Percentiles rank a stretch among this genome's conserved stretches.
Conservation (phyloP, 2,329 filamentous ascomycete genomes). For the Didymella pomorum region DNA sequence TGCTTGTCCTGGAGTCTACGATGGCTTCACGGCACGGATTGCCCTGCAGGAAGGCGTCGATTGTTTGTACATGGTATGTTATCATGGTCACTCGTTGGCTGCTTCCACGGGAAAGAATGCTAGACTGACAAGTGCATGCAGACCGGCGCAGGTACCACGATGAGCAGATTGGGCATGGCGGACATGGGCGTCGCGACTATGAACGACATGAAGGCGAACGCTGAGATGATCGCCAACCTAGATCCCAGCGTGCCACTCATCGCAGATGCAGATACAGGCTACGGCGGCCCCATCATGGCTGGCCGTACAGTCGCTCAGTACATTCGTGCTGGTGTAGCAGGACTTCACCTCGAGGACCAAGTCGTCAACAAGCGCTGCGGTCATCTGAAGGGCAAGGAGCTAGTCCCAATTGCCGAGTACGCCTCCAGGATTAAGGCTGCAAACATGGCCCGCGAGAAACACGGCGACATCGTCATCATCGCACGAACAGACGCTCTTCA, state of each 20-base stretch:
- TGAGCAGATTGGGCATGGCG: slow-evolving; percentile 67
- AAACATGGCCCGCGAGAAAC: slow-evolving; percentile 56
- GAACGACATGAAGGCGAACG: slow-evolving; percentile 69
- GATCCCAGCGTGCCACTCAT: slow-evolving; percentile 65
- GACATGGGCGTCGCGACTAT: slow-evolving; percentile 70
- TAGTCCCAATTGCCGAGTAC: slow-evolving; percentile 63
- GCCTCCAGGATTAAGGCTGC: slow-evolving; percentile 66
- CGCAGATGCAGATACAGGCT: slow-evolving; percentile 68
- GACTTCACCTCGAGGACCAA: slow-evolving; percentile 70
- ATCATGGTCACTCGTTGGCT: background rate
- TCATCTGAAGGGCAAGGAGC: slow-evolving; percentile 67
- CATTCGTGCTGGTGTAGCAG: slow-evolving; percentile 64
- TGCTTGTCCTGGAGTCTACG: slow-evolving; percentile 72
- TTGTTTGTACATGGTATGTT: slow-evolving; percentile 70
- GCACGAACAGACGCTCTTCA: slow-evolving; percentile 70
- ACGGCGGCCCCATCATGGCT: slow-evolving; percentile 57
- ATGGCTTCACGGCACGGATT: slow-evolving; percentile 71
- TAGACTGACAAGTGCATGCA: slow-evolving; percentile 34
- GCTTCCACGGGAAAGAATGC: background rate
- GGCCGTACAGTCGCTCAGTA: slow-evolving; percentile 63
- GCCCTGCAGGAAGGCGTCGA: slow-evolving; percentile 70
- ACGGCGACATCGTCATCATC: slow-evolving; percentile 69
- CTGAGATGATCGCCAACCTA: slow-evolving; percentile 70
- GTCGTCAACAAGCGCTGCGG: slow-evolving; percentile 71
- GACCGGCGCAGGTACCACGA: slow-evolving; percentile 70